Conservation (phyloP, 371 early-diverging fungal species). For the Dentiscutata heterogama region DNA sequence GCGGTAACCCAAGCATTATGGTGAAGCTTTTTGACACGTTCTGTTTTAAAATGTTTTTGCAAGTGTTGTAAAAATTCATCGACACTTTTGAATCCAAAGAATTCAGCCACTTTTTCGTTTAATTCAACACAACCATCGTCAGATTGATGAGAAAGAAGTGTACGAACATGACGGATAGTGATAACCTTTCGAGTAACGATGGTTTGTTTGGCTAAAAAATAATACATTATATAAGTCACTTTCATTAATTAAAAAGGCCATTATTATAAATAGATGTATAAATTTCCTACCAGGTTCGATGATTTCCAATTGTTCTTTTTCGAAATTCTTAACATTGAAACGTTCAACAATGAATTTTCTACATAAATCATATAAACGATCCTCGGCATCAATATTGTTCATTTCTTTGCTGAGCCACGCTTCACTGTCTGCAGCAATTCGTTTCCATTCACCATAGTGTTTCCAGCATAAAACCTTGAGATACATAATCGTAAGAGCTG, state of each 20-base stretch:
- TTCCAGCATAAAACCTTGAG: slow-evolving; percentile 39
- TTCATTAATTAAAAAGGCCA: background rate
- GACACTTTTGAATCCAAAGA: slow-evolving; percentile 22
- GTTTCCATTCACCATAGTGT: slow-evolving; percentile 27
- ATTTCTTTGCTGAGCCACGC: slow-evolving; percentile 19
- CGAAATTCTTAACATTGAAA: slow-evolving; percentile 22
- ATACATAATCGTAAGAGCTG: slow-evolving; percentile 30
- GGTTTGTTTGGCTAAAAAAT: background rate
- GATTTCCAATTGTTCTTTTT: background rate
- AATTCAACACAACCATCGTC: slow-evolving; percentile 5
- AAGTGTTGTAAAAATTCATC: slow-evolving; percentile 14
- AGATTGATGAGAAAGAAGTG: background rate
- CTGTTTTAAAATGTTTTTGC: slow-evolving; percentile 17
- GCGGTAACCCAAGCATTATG: slow-evolving; percentile 28
- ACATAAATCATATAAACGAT: slow-evolving; percentile 18
- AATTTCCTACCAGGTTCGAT: background rate
- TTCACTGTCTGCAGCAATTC: slow-evolving; percentile 1
- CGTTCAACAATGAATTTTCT: slow-evolving; percentile 5
- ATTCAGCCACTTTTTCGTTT: slow-evolving; percentile 12
- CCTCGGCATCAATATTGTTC: slow-evolving; percentile 28
- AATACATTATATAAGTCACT: background rate
- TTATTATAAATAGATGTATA: background rate
- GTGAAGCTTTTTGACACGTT: slow-evolving; percentile 13
- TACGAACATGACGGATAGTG: slow-evolving; percentile 6
- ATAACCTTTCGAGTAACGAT: slow-evolving; percentile 37